Evolutionary conservation across 2,329 filamentous ascomycete species (phyloP).

Genomic region (Fusarium sp.): DNA sequence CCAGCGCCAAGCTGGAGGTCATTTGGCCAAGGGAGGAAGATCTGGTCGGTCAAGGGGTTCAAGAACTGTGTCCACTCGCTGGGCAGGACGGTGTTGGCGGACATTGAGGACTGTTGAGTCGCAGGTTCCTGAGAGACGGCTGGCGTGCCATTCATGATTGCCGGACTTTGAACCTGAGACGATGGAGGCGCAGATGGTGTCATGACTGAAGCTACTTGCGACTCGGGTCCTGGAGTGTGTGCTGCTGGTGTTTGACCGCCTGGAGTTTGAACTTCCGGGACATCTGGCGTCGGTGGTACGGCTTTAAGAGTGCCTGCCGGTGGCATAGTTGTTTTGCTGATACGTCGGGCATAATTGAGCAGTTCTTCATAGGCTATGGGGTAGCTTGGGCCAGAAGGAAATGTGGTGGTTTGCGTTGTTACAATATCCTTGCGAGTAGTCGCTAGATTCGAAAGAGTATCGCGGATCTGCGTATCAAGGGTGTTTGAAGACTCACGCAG

Average conservation of each 20-base stretch:
- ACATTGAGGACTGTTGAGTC: slow-evolving; percentile 46
- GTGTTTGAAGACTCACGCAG: slow-evolving; percentile 71
- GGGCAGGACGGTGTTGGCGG: slow-evolving; percentile 55
- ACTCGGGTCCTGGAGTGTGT: slow-evolving; percentile 45
- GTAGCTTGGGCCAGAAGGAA: slow-evolving; percentile 59
- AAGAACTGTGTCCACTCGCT: slow-evolving; percentile 57
- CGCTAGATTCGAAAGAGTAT: slow-evolving; percentile 74
- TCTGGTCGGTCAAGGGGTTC: slow-evolving; percentile 63
- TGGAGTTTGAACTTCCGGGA: slow-evolving; percentile 40
- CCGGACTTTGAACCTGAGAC: slow-evolving; percentile 47
- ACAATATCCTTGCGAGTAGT: slow-evolving; percentile 77
- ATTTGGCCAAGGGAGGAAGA: slow-evolving; percentile 81
- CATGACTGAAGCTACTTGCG: slow-evolving; percentile 41
- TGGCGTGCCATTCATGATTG: slow-evolving; percentile 45
- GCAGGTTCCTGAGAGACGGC: slow-evolving; percentile 42
- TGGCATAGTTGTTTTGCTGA: slow-evolving; percentile 81
- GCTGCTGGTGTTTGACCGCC: slow-evolving; percentile 44
- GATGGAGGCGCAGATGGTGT: slow-evolving; percentile 47
- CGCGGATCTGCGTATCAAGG: slow-evolving; percentile 76
- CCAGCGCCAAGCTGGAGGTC: slow-evolving; percentile 75
- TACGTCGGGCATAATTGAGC: slow-evolving; percentile 78
- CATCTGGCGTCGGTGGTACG: slow-evolving; percentile 41
- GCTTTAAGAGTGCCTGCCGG: slow-evolving; percentile 62
- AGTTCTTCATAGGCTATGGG: slow-evolving; percentile 75
- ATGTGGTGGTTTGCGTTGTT: slow-evolving; percentile 65